Percentiles rank a stretch among this genome's conserved stretches.
phyloP scores from a whole-genome alignment of 208 protist genomes.

The Acanthamoeba royreba region DNA sequence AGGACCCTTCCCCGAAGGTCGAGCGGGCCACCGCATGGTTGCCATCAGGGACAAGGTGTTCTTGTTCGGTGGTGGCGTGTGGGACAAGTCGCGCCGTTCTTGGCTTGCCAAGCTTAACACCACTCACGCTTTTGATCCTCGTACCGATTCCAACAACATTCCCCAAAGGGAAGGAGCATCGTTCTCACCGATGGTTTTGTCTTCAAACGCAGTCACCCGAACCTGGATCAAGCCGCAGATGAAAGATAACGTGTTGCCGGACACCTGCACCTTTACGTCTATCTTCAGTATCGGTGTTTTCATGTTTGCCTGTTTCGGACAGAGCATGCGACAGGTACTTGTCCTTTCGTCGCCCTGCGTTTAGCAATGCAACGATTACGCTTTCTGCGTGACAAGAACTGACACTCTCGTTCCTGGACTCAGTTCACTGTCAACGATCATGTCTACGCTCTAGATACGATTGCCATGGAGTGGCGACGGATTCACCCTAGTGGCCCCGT shows the following conservation, averaged over 20 bases:
- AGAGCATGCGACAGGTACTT: neutral
- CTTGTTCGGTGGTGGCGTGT: slow-evolving; percentile 26
- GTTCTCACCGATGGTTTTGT: neutral
- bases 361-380: neutral
- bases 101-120: neutral
- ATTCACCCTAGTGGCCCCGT: neutral
- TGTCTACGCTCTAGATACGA: neutral
- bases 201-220: neutral
- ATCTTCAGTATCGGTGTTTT: neutral
- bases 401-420: neutral
- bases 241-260: neutral
- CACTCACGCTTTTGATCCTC: neutral
- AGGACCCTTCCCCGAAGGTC: slow-evolving; percentile 1
- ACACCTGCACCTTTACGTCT: neutral
- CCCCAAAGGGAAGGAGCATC: too few relatives aligned
- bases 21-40: slow-evolving; percentile 59
- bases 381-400: neutral
- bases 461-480: neutral
- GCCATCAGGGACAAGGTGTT: slow-evolving; percentile 54
- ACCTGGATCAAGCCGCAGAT: neutral
- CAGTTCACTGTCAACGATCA: neutral
- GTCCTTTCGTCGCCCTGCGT: neutral
- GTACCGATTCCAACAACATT: too few relatives aligned
- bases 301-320: slow-evolving; percentile 16
- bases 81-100: neutral